A percentile compares a stretch with the other conserved stretches of the same genome.
Evolutionary conservation across 768 basidiomycete species (phyloP).

Genomic region (Peribolospora kevripleyi): DNA sequence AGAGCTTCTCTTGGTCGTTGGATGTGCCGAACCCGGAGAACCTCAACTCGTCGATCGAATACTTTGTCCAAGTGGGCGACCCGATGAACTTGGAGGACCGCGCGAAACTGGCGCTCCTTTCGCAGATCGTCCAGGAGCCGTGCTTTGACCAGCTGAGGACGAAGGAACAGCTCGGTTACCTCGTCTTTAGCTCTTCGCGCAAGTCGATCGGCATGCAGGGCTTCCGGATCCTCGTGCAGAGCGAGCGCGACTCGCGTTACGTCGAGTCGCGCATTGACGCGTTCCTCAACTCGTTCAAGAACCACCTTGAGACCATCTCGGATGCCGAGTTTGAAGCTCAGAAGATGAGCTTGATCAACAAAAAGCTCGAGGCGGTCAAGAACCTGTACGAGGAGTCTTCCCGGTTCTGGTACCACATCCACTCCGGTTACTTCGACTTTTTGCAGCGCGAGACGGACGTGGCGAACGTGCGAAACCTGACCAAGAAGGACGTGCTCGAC

Average conservation of each 20-base stretch:
- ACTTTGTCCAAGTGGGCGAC: slow-evolving; percentile 57
- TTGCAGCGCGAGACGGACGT: slow-evolving; percentile 60
- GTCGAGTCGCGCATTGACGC: slow-evolving; percentile 71
- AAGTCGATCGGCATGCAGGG: slow-evolving; percentile 47
- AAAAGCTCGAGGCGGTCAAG: slow-evolving; percentile 66
- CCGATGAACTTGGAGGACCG: slow-evolving; percentile 38
- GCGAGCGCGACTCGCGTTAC: slow-evolving; percentile 52
- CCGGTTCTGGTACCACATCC: slow-evolving; percentile 46
- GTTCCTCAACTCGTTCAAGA: slow-evolving; percentile 54
- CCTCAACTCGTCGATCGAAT: slow-evolving; percentile 62
- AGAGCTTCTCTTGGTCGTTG: slow-evolving; percentile 35
- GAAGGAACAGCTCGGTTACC: slow-evolving; percentile 84
- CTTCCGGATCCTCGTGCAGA: slow-evolving; percentile 63
- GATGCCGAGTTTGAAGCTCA: slow-evolving; percentile 54
- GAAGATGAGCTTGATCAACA: slow-evolving; percentile 46
- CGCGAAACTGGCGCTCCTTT: slow-evolving; percentile 43
- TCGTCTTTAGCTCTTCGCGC: slow-evolving; percentile 33
- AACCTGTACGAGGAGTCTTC: slow-evolving; percentile 57
- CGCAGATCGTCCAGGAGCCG: slow-evolving; percentile 71
- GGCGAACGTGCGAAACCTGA: slow-evolving; percentile 34
- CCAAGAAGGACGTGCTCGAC: slow-evolving; percentile 46
- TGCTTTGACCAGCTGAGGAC: slow-evolving; percentile 76
- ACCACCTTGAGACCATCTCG: slow-evolving; percentile 40
- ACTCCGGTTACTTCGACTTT: slow-evolving; percentile 67
- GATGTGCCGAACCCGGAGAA: slow-evolving; percentile 60